Evolutionary conservation across 140 eudicot genomes (phyloP).

Genomic region (Ambrosia hybrid): DNA sequence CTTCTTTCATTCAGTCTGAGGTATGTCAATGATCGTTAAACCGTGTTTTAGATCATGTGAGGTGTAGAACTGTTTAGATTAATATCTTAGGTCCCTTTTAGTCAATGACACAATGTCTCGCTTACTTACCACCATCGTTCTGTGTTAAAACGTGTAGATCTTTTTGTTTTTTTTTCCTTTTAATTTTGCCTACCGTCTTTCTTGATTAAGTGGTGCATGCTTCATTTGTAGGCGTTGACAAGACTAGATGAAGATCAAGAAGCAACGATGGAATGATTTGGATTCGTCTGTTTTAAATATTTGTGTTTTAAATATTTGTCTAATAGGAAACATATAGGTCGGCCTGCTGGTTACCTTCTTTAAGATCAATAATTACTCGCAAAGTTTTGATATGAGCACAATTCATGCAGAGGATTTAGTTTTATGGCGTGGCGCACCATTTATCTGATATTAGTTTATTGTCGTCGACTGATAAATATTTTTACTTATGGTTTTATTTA

Average conservation of each 20-base stretch:
- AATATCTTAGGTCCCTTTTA: conserved; percentile 9
- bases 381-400: conserved; percentile 25
- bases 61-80: not conserved
- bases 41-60: conserved; percentile 13
- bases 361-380: conserved; percentile 26
- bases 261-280: conserved; percentile 49
- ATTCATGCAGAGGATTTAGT: conserved; percentile 4
- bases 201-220: conserved; percentile 45
- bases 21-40: conserved; percentile 43
- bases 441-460: conserved; percentile 2
- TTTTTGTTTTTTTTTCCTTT: no score
- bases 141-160: no score
- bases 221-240: conserved; percentile 75
- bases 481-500: not conserved
- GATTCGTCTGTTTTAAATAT: conserved; percentile 19
- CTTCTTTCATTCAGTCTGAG: conserved; percentile 58
- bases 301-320: no score
- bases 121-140: no score
- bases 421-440: conserved; percentile 6
- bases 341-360: conserved; percentile 2
- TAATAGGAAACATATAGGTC: conserved; percentile 27
- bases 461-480: conserved; percentile 4
- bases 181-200: not conserved
- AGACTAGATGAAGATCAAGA: conserved; percentile 85
- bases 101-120: not conserved